phyloP scores from a whole-genome alignment of 352 stramenopile species.

The Blastocystis sp. region DNA sequence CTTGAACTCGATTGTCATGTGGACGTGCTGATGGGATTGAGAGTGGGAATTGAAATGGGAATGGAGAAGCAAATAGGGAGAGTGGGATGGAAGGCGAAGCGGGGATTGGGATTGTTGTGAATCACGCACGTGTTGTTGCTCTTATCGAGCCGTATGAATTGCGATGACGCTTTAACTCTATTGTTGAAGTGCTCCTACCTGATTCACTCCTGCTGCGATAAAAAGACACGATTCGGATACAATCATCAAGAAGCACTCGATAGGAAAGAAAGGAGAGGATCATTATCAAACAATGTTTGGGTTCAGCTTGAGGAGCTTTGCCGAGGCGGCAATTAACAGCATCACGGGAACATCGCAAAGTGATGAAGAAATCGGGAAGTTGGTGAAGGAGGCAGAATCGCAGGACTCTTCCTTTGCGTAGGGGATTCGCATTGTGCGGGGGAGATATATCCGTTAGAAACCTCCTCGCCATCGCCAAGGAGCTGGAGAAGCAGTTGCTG shows the following conservation, averaged over 20 bases:
- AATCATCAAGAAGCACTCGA: neutral
- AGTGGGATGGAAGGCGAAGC: no score
- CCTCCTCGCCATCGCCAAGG: constrained; percentile 10
- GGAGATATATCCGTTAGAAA: neutral
- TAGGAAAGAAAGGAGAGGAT: neutral
- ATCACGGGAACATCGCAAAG: neutral
- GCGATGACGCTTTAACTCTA: no score
- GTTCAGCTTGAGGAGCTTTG: constrained; percentile 3
- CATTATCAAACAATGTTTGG: constrained; percentile 15
- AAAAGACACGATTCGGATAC: no score
- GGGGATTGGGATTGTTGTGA: no score
- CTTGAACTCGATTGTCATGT: no score
- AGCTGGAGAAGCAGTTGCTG: constrained; percentile 37
- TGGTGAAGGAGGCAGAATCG: constrained; percentile 25
- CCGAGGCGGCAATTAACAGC: constrained; percentile 38
- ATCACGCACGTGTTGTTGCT: no score
- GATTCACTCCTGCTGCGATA: no score
- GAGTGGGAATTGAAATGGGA: no score
- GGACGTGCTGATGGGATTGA: no score
- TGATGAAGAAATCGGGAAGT: constrained; percentile 37
- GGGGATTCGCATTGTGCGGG: neutral
- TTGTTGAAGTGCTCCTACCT: no score
- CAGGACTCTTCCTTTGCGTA: constrained; percentile 22
- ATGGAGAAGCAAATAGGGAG: no score
- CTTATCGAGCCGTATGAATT: no score